Evolutionary conservation across 169 alveolate species (phyloP), one percentile per base, ranked within the genome.

Genomic region (Plasmodium inui): DNA sequence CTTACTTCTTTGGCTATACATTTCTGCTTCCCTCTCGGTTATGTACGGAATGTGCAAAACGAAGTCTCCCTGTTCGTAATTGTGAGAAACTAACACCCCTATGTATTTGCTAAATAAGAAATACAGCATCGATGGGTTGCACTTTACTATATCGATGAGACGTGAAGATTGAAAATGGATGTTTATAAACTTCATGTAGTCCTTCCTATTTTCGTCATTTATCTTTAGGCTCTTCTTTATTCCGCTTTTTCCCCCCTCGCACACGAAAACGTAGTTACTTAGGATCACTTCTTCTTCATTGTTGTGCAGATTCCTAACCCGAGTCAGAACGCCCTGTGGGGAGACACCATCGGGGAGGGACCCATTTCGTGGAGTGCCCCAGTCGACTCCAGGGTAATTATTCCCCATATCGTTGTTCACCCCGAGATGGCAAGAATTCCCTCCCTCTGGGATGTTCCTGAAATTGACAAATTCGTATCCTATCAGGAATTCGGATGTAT

Each of bases 11-110:
- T 90, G 55, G 70, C 53, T 74, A 14, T 70, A 79, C 1, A 39
- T 73, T 80, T 83, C 92, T 30, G 79, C 84, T 74, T 96, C 98
- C 71, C 93, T 85, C 41, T 96, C 96, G 0, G 98, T 97, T 90
- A 97, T 97, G 91, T 79, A 97, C 6, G 99, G 99, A 26, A 98
- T 95, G 89, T 98, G 98, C 17, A 97, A 95, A 73, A 98, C 99
- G 81, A 98, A 98, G 83, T 98, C 99, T 41, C 99, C 98, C 17
- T 96, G 83, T 26, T 90, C 95, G 30, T 97, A 94, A 78, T 97
- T 96, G 82, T 98, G 99, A 53, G 97, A 93, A 4, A 98, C 99
- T 80, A 98, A 96, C 10, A 98, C 98, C 55, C 97, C 97, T 9
- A 96, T 94, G 53, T 92, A 96, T 96, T 72, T 89, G 32, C 97